These are phyloP conservation scores for Rhododendron molle DNA, from an alignment of 148 eudicot species.

Conservation along the genomic window DNA sequence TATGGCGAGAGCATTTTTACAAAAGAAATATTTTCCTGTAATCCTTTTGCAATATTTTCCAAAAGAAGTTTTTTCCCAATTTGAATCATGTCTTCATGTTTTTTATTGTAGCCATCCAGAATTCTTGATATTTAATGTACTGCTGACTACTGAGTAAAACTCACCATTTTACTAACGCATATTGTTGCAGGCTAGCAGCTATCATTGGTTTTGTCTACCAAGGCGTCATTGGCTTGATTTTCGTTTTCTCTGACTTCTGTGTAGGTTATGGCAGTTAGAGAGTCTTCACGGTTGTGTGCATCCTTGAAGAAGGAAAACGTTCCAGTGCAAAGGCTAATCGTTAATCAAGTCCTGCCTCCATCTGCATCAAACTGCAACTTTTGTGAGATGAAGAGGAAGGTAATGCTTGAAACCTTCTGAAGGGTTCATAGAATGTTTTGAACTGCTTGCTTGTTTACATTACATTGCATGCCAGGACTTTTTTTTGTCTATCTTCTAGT, in stretches of 20 bases:
- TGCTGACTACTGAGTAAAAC: not conserved
- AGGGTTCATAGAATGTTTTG: not conserved
- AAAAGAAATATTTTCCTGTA: not conserved
- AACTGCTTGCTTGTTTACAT: not conserved
- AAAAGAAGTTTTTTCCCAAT: not conserved
- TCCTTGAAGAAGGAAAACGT: conserved; percentile 84
- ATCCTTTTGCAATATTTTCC: not conserved
- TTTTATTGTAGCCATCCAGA: not conserved
- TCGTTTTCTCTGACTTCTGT: not conserved
- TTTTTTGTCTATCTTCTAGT: not conserved
- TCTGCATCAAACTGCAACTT: conserved; percentile 95
- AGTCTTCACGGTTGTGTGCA: conserved; percentile 81
- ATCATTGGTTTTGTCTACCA: not conserved
- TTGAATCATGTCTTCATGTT: not conserved
- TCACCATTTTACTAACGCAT: not conserved
- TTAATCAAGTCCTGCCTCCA: conserved; percentile 89
- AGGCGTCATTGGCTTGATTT: not conserved
- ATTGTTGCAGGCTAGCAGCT: not conserved
- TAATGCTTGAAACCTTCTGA: conserved; percentile 15
- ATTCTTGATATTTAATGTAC: not conserved
- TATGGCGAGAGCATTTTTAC: not conserved
- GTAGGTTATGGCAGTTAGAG: conserved; percentile 90
- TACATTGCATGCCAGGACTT: not conserved
- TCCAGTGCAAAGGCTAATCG: conserved; percentile 84
- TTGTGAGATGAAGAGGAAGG: conserved; percentile 93